Conservation (phyloP, 176 grass and related monocot genomes). For the Musa itinerans region DNA sequence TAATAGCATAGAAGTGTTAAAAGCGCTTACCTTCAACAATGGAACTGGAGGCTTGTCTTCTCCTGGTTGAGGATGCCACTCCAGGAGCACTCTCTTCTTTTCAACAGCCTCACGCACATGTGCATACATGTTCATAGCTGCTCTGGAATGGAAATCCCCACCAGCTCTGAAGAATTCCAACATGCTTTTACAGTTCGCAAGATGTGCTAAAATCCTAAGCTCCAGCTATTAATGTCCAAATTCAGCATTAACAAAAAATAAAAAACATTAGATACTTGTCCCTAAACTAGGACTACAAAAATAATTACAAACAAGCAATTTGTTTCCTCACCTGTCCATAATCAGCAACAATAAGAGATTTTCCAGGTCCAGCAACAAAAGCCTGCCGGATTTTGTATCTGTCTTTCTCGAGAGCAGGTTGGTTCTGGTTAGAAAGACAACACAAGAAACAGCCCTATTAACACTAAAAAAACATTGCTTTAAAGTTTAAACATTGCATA, state of each 20-base stretch:
- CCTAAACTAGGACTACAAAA: neutral
- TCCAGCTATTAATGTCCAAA: slow-evolving; percentile 48
- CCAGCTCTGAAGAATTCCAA: slow-evolving; percentile 78
- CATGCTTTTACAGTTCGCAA: slow-evolving; percentile 79
- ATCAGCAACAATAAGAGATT: slow-evolving; percentile 92
- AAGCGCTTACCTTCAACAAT: slow-evolving; percentile 57
- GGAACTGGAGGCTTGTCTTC: slow-evolving; percentile 80
- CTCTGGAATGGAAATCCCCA: slow-evolving; percentile 88
- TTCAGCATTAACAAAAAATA: neutral
- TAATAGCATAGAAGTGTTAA: neutral
- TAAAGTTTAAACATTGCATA: too few species aligned
- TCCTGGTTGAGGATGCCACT: slow-evolving; percentile 77
- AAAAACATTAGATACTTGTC: neutral
- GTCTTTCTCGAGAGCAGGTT: slow-evolving; percentile 85
- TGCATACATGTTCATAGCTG: slow-evolving; percentile 86
- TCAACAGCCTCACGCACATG: slow-evolving; percentile 69
- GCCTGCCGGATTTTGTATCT: slow-evolving; percentile 85
- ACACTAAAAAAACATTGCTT: too few species aligned
- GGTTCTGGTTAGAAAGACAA: slow-evolving; percentile 36
- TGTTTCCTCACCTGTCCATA: slow-evolving; percentile 61
- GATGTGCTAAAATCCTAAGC: slow-evolving; percentile 87
- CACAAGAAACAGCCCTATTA: too few species aligned
- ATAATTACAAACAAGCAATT: neutral
- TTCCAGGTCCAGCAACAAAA: slow-evolving; percentile 71
- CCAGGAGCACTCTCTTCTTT: slow-evolving; percentile 71